Evolutionary conservation across 225 moss, liverwort and hornwort genomes (phyloP).

Genomic region (Sphagnum tenellum): DNA sequence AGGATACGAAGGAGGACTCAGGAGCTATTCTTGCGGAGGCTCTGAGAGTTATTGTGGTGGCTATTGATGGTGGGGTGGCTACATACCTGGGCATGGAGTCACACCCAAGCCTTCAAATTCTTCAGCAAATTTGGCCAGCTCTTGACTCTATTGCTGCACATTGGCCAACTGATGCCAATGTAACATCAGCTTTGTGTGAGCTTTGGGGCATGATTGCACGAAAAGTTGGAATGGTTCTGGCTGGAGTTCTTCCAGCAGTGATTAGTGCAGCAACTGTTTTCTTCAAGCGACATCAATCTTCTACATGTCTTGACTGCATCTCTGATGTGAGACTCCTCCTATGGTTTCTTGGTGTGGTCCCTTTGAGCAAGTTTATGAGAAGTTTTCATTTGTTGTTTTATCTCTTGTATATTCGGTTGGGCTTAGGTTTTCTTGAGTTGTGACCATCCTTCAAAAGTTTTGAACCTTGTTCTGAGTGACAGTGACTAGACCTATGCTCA

Average conservation of each 20-base stretch:
- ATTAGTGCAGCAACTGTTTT: slow-evolving; percentile 30
- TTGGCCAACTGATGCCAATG: slow-evolving; percentile 46
- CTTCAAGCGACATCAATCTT: slow-evolving; percentile 39
- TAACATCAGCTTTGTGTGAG: slow-evolving; percentile 48
- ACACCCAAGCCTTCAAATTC: slow-evolving; percentile 35
- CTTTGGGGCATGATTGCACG: slow-evolving; percentile 38
- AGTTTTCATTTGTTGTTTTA: too few species aligned
- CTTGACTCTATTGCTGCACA: slow-evolving; percentile 32
- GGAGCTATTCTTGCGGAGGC: slow-evolving; percentile 37
- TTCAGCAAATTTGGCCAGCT: slow-evolving; percentile 45
- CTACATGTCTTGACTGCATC: slow-evolving; percentile 48
- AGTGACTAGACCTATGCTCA: too few species aligned
- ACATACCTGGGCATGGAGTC: slow-evolving; percentile 8
- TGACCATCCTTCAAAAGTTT: too few species aligned
- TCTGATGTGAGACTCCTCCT: slow-evolving; percentile 17
- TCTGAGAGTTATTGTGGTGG: slow-evolving; percentile 32
- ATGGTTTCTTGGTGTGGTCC: too few species aligned
- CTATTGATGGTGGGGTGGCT: slow-evolving; percentile 18
- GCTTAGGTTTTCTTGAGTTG: too few species aligned
- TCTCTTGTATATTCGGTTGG: too few species aligned
- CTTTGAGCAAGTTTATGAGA: too few species aligned
- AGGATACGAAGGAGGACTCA: slow-evolving; percentile 8
- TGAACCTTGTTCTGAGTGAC: too few species aligned
- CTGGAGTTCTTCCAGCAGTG: slow-evolving; percentile 33
- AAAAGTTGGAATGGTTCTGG: slow-evolving; percentile 32